These are phyloP conservation scores for Starmerella gropengiesseri DNA, from an alignment of 805 yeast genomes.

Conservation along the genomic window DNA sequence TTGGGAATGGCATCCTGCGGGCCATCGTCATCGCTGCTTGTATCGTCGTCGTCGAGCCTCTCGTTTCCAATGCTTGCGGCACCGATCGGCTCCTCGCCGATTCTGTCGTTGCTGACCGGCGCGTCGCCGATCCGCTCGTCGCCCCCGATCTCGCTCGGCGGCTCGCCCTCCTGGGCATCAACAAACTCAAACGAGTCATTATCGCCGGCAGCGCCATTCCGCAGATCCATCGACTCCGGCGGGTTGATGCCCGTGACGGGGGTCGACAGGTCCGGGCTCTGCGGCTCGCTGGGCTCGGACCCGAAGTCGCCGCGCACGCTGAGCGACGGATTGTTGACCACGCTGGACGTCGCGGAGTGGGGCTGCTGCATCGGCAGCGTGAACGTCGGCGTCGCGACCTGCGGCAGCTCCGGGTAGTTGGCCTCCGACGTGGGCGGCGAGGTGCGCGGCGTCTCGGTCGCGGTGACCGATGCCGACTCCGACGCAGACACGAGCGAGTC, in stretches of 20 bases:
- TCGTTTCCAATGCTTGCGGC: no score
- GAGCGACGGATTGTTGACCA: conserved; percentile 82
- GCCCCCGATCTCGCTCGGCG: neutral
- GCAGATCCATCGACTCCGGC: conserved; percentile 3
- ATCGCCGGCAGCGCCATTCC: neutral
- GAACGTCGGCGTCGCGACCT: conserved; percentile 23
- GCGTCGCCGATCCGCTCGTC: neutral
- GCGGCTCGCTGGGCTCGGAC: conserved; percentile 27
- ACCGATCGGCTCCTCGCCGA: conserved; percentile 1
- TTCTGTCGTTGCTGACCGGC: no score
- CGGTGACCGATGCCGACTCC: neutral
- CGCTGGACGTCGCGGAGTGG: conserved; percentile 77
- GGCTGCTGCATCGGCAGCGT: conserved; percentile 48
- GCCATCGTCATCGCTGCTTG: conserved; percentile 21
- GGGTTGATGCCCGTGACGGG: conserved; percentile 1
- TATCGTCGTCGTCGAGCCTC: conserved; percentile 7
- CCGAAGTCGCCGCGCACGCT: conserved; percentile 71
- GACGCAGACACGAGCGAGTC: conserved; percentile 5
- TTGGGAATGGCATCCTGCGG: conserved; percentile 20
- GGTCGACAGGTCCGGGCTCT: conserved; percentile 21
- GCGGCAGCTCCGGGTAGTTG: conserved; percentile 7
- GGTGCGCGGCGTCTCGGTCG: conserved; percentile 14
- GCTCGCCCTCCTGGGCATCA: conserved; percentile 25
- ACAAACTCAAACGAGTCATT: conserved; percentile 30
- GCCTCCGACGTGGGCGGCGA: conserved; percentile 19